Base-by-base conservation (phyloP, 495 filamentous ascomycete genomes). In the Collariella sp. region DNA sequence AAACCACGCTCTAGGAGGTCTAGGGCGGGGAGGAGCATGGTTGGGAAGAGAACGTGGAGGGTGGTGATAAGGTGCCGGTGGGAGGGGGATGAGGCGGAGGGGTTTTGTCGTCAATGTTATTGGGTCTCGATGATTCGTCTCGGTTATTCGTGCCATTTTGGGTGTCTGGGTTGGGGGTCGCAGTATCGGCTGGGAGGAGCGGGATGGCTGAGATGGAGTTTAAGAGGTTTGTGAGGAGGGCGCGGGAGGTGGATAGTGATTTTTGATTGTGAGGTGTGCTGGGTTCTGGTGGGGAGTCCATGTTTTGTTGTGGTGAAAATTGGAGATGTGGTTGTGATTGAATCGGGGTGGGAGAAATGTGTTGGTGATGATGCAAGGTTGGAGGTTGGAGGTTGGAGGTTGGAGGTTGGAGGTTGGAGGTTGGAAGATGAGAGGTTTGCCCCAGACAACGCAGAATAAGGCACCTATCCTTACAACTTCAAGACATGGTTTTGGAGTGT, bases 1-100 rank as follows among this genome's bases (percentile, higher is more conserved):
- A 89, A 73, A 7, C 76, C 67, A 10, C 89, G 76, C 62, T 96
- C 90, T 5, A 96, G 76, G 1, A 95, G 75, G 61, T 95, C 89
- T 2, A 96, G 76, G 0, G 89, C 87, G 3, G 87, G 85, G 0
- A 95, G 79, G 1, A 84, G 64, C 43, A 76, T 72, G 0, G 58
- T 51, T 11, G 81, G 83, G 62, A 83, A 83, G n/a, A 87, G 63
- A 5, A 81, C 78, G 66, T 86, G 82, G 1, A 87, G 71, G 0
- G 83, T 83, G 31, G 78, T 70, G 41, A 86, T 62, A 22, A 81
- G 61, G 16, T 71, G 67, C 7, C 76, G 66, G 46, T 70, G 61
- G 3, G 70, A 47, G 1, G 64, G 70, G 69, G 56, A 76, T 61
- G 43, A 48, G 63, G 35, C 60, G 62, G 0, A 79, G 70, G 10